Evolutionary conservation across 306 rosid genomes (phyloP).

Genomic region (Aeschynomene evenia): DNA sequence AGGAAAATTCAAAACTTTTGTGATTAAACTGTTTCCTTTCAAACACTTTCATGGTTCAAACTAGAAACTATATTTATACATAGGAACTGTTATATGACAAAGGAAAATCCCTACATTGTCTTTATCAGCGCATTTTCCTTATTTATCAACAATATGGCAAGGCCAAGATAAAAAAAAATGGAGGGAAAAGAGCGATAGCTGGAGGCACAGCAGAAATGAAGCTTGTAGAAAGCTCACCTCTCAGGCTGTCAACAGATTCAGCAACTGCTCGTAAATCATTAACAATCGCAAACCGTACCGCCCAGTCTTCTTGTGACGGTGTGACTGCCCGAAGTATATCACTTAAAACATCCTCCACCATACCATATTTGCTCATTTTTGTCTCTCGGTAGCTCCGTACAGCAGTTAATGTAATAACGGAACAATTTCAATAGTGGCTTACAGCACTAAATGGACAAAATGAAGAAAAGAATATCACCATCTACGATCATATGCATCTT

Average conservation of each 20-base stretch:
- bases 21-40: slow-evolving; percentile 15
- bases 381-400: slow-evolving; percentile 14
- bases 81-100: slow-evolving; percentile 19
- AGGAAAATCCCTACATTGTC: slow-evolving; percentile 16
- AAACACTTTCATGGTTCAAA: slow-evolving; percentile 1
- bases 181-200: background rate
- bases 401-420: slow-evolving; percentile 11
- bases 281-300: slow-evolving; percentile 47
- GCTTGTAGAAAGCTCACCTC: slow-evolving; percentile 47
- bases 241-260: slow-evolving; percentile 54
- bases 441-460: slow-evolving; percentile 27
- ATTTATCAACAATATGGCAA: background rate
- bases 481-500: slow-evolving; percentile 12
- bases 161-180: background rate
- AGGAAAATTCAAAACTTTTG: background rate
- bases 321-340: slow-evolving; percentile 52
- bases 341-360: slow-evolving; percentile 47
- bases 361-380: slow-evolving; percentile 43
- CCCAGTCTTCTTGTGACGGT: slow-evolving; percentile 60
- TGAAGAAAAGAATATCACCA: slow-evolving; percentile 23
- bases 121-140: background rate
- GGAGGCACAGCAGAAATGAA: background rate
- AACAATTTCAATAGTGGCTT: slow-evolving; percentile 17
- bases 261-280: slow-evolving; percentile 44
- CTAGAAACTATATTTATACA: background rate